phyloP scores from a whole-genome alignment of 768 basidiomycete genomes.

The Kwoniella shandongensis region DNA sequence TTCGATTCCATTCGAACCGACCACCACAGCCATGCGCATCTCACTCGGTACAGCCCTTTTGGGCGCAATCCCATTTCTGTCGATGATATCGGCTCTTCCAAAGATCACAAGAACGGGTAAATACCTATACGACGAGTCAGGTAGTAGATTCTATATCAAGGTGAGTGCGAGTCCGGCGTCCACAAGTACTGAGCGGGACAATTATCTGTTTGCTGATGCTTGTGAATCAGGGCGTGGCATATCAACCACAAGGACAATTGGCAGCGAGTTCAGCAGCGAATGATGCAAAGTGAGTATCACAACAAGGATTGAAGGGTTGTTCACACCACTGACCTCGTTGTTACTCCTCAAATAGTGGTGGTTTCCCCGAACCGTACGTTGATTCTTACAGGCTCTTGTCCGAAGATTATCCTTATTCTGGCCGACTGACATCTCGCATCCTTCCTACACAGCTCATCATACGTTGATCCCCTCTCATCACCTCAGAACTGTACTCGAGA shows the following conservation, averaged over 20 bases:
- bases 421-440: too few relatives aligned
- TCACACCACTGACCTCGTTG: too few relatives aligned
- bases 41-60: slow-evolving; percentile 1
- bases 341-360: slow-evolving; percentile 34
- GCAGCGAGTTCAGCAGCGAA: slow-evolving; percentile 42
- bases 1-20: neutral
- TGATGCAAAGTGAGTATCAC: slow-evolving; percentile 44
- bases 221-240: slow-evolving; percentile 43
- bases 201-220: neutral
- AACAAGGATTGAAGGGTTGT: too few relatives aligned
- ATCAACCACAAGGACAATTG: slow-evolving; percentile 47
- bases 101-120: slow-evolving; percentile 69
- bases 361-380: slow-evolving; percentile 57
- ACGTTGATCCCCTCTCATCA: slow-evolving; percentile 75
- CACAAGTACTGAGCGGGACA: too few relatives aligned
- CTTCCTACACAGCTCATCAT: slow-evolving; percentile 58
- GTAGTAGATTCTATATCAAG: slow-evolving; percentile 82
- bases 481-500: slow-evolving; percentile 71
- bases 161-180: slow-evolving; percentile 57
- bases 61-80: slow-evolving; percentile 8
- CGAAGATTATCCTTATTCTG: too few relatives aligned
- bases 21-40: neutral
- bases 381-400: neutral
- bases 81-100: slow-evolving; percentile 59
- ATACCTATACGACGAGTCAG: slow-evolving; percentile 76